These are phyloP conservation scores for Radiomyces spectabilis DNA, from an alignment of 192 early-diverging fungal genomes.

Conservation along the genomic window DNA sequence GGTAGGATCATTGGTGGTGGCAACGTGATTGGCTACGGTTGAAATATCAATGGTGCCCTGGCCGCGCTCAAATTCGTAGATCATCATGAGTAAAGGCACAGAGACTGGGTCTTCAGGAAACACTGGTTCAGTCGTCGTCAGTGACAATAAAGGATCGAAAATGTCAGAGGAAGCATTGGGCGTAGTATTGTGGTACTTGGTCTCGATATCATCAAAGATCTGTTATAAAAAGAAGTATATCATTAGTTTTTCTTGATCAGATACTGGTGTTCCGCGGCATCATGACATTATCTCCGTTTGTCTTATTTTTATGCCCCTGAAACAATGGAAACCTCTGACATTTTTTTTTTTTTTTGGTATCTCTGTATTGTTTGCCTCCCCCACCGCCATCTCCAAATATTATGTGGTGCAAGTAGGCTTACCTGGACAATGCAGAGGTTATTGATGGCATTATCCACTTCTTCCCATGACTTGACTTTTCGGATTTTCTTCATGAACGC, in stretches of 20 bases:
- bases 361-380: too few species aligned
- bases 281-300: too few species aligned
- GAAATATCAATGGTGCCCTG: constrained; percentile 40
- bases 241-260: too few species aligned
- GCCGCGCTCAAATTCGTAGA: constrained; percentile 47
- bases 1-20: too few species aligned
- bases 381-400: constrained; percentile 23
- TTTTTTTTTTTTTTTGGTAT: too few species aligned
- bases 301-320: too few species aligned
- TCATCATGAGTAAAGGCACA: constrained; percentile 30
- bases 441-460: constrained; percentile 40
- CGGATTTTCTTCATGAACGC: constrained; percentile 42
- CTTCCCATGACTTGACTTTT: constrained; percentile 30
- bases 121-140: background rate
- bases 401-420: background rate
- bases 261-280: too few species aligned
- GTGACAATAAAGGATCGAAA: background rate
- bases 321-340: too few species aligned
- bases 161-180: background rate
- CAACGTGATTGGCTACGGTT: too few species aligned
- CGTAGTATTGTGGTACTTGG: background rate
- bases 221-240: too few species aligned
- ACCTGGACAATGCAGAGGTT: constrained; percentile 44
- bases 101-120: too few species aligned
- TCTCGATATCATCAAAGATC: too few species aligned